A percentile compares a stretch with the other conserved stretches of the same genome.
These are phyloP conservation scores for Tricladium varicosporioides DNA, from an alignment of 2,329 filamentous ascomycete species.

Conservation along the genomic window DNA sequence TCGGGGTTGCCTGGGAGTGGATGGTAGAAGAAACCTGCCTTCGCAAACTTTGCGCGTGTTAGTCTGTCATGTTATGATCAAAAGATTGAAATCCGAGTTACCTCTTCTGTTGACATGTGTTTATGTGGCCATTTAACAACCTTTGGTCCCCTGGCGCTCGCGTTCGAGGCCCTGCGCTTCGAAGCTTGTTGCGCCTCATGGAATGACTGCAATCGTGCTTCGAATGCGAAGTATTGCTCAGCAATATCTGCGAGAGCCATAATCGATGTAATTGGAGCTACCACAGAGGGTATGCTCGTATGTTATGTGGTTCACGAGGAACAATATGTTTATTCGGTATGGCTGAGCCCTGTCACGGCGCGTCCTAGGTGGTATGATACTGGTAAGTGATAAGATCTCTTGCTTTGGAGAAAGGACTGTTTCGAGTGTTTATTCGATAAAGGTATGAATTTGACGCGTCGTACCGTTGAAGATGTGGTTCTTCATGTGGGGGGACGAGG, in stretches of 20 bases:
- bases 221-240: slow-evolving; percentile 59
- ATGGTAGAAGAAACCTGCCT: slow-evolving; percentile 87
- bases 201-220: slow-evolving; percentile 81
- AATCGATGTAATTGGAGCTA: slow-evolving; percentile 7
- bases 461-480: background rate
- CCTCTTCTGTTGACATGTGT: slow-evolving; percentile 61
- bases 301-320: background rate
- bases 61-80: slow-evolving; percentile 16
- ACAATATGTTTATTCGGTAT: background rate
- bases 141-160: slow-evolving; percentile 57
- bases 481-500: background rate
- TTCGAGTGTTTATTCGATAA: background rate
- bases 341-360: background rate
- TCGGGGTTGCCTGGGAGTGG: slow-evolving; percentile 74
- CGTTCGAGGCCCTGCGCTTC: slow-evolving; percentile 69
- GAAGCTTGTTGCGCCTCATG: slow-evolving; percentile 58
- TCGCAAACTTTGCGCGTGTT: slow-evolving; percentile 64
- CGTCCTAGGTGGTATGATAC: background rate
- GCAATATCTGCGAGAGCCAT: slow-evolving; percentile 32
- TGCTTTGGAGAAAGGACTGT: background rate
- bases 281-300: background rate
- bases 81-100: slow-evolving; percentile 34
- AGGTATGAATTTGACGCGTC: background rate
- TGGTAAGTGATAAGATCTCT: background rate
- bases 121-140: slow-evolving; percentile 75